Conservation (phyloP, 768 basidiomycete genomes). For the Serendipita sp. region DNA sequence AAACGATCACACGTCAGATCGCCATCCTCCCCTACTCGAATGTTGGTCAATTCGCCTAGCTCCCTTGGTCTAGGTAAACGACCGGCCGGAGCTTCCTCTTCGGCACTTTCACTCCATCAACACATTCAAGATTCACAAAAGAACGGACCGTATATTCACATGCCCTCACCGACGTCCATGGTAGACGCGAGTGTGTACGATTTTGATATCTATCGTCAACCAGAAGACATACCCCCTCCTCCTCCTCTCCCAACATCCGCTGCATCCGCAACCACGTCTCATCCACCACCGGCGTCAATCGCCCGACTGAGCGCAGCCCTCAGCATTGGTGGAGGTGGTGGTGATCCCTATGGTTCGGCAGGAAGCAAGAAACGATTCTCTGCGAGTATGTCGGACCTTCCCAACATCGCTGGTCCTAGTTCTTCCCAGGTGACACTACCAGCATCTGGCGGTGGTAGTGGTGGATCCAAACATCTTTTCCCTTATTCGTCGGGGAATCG, state of each 20-base stretch:
- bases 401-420: neutral
- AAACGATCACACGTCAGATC: neutral
- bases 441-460: too few relatives aligned
- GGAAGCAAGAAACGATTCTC: neutral
- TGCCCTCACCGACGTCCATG: neutral
- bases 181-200: slow-evolving; percentile 5
- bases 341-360: neutral
- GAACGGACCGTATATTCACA: neutral
- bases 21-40: neutral
- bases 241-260: neutral
- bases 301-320: neutral
- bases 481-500: neutral
- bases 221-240: neutral
- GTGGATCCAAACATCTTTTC: neutral
- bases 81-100: neutral
- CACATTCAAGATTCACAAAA: neutral
- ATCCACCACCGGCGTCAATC: neutral
- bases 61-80: neutral
- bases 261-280: neutral
- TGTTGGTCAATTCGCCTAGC: neutral
- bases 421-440: neutral
- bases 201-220: slow-evolving; percentile 3
- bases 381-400: slow-evolving; percentile 2
- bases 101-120: slow-evolving; percentile 1
- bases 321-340: neutral